Evolutionary conservation across 1,284 basidiomycete genomes (phyloP).

Genomic region (Ganoderma sp.): DNA sequence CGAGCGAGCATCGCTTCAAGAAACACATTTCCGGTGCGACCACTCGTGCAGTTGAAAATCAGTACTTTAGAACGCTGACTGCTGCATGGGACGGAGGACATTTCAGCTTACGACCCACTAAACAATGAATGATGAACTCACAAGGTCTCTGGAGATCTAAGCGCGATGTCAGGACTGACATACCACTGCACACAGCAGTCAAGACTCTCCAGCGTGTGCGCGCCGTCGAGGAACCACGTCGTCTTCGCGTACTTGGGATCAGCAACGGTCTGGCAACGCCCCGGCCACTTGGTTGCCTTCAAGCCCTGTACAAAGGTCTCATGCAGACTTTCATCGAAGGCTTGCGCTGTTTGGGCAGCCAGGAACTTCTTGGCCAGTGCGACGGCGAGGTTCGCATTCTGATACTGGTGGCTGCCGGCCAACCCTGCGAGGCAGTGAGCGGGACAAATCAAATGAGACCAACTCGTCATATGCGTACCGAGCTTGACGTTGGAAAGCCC

Average conservation of each 20-base stretch:
- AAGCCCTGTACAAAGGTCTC: conserved; percentile 67
- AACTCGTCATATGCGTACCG: conserved; percentile 51
- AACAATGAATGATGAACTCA: conserved; percentile 19
- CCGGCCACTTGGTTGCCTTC: conserved; percentile 86
- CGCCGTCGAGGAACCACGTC: conserved; percentile 95
- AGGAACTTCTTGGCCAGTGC: conserved; percentile 79
- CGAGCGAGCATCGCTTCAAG: conserved; percentile 65
- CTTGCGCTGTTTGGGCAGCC: conserved; percentile 42
- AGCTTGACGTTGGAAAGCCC: conserved; percentile 63
- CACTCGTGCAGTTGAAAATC: conserved; percentile 96
- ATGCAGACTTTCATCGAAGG: conserved; percentile 50
- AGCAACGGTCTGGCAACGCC: conserved; percentile 88
- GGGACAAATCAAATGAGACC: neutral
- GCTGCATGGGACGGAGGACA: neutral
- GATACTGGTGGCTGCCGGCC: conserved; percentile 86
- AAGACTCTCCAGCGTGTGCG: conserved; percentile 93
- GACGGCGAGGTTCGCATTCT: conserved; percentile 91
- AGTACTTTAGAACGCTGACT: conserved; percentile 57
- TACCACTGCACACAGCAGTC: conserved; percentile 91
- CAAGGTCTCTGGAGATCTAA: conserved; percentile 40
- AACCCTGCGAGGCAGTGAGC: conserved; percentile 59
- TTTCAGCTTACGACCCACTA: neutral
- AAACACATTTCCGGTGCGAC: conserved; percentile 81
- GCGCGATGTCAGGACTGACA: conserved; percentile 57
- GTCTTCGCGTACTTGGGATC: conserved; percentile 58